phyloP scores from a whole-genome alignment of 441 rosid genomes.

The Viola pubescens region DNA sequence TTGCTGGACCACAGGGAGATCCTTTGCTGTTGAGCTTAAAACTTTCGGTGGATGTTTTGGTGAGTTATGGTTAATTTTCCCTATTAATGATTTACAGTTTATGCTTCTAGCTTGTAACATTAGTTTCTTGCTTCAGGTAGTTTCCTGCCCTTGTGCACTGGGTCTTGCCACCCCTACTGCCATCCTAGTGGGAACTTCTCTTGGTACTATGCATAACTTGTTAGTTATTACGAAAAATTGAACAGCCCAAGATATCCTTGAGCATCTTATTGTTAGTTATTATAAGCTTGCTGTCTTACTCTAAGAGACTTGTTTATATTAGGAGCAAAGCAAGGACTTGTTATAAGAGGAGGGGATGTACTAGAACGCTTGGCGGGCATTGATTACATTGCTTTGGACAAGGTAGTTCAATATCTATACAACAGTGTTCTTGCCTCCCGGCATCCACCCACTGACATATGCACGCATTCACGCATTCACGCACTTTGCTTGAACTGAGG shows the following conservation, averaged over 20 bases:
- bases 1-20: slow-evolving; percentile 89
- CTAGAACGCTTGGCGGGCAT: slow-evolving; percentile 78
- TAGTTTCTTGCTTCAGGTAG: slow-evolving; percentile 50
- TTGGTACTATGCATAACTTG: slow-evolving; percentile 43
- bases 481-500: neutral
- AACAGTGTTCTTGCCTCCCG: slow-evolving; percentile 4
- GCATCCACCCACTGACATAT: neutral
- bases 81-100: neutral
- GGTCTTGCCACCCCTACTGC: slow-evolving; percentile 99
- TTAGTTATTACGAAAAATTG: neutral
- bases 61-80: slow-evolving; percentile 29
- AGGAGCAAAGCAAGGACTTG: slow-evolving; percentile 96
- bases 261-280: too few relatives aligned
- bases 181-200: slow-evolving; percentile 92
- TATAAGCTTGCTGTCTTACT: neutral
- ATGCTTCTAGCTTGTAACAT: slow-evolving; percentile 9
- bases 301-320: slow-evolving; percentile 6
- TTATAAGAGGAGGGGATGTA: slow-evolving; percentile 94
- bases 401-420: slow-evolving; percentile 35
- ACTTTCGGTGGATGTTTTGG: slow-evolving; percentile 95
- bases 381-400: slow-evolving; percentile 75
- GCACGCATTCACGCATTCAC: neutral
- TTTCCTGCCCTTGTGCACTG: slow-evolving; percentile 92
- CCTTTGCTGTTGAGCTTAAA: slow-evolving; percentile 86
- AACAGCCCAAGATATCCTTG: too few relatives aligned